A percentile compares a stretch with the other conserved stretches of the same genome.
Conservation (phyloP, 2,329 filamentous ascomycete species). For the Ophiostoma quercus region DNA sequence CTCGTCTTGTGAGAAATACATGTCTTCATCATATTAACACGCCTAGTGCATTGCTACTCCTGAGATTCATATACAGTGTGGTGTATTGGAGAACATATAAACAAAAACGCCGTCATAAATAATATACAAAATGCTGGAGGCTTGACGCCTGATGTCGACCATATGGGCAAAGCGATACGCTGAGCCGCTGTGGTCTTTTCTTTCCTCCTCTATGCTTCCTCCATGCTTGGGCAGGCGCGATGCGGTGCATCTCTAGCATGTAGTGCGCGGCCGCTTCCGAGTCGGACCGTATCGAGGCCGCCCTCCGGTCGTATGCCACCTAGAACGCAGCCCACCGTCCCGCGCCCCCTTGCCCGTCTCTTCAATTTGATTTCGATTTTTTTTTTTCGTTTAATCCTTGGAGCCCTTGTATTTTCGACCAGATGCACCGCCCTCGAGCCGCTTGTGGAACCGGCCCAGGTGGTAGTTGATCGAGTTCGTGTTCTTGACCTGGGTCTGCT, state of each 20-base stretch:
- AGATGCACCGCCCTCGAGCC: constrained; percentile 8
- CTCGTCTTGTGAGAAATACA: no score
- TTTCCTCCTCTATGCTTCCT: background rate
- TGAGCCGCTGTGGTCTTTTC: background rate
- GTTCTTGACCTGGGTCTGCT: constrained; percentile 44
- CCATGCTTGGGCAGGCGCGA: background rate
- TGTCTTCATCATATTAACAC: no score
- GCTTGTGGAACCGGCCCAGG: constrained; percentile 66
- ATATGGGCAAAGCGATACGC: background rate
- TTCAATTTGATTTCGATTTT: background rate
- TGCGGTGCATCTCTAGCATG: no score
- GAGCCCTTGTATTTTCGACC: constrained; percentile 45
- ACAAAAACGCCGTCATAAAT: constrained; percentile 20
- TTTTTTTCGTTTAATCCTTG: constrained; percentile 25
- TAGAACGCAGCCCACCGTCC: background rate
- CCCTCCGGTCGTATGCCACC: background rate
- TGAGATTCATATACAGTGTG: background rate
- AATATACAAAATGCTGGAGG: constrained; percentile 10
- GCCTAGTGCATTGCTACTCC: background rate
- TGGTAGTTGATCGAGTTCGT: constrained; percentile 91
- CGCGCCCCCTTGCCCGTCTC: background rate
- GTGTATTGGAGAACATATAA: background rate
- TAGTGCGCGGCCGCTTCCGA: no score
- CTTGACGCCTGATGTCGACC: background rate
- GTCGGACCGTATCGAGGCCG: background rate